Conservation (phyloP, 345 rosid genomes). For the Boechera stricta region DNA sequence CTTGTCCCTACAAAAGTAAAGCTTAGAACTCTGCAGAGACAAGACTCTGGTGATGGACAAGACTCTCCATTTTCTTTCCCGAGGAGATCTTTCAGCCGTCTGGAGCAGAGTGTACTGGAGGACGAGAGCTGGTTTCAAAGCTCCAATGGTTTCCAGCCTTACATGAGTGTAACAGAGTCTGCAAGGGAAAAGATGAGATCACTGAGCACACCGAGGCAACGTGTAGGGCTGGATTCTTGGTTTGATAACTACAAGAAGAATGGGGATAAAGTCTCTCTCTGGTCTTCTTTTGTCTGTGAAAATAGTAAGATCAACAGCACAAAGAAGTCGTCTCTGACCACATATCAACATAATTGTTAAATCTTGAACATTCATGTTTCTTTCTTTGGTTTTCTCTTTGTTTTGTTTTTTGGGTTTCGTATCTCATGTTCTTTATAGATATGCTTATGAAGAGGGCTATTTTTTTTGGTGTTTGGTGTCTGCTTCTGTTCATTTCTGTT, state of each 20-base stretch:
- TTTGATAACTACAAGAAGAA: slow-evolving; percentile 46
- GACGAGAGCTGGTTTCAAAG: slow-evolving; percentile 53
- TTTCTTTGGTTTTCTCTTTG: slow-evolving; percentile 19
- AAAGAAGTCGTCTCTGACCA: slow-evolving; percentile 38
- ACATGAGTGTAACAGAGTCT: slow-evolving; percentile 75
- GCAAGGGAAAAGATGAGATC: slow-evolving; percentile 82
- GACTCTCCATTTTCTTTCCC: slow-evolving; percentile 60
- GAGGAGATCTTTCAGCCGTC: slow-evolving; percentile 69
- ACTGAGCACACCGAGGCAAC: slow-evolving; percentile 77
- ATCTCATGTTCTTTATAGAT: slow-evolving; percentile 35
- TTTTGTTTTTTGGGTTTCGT: slow-evolving; percentile 1
- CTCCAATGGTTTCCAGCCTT: slow-evolving; percentile 65
- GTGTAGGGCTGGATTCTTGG: slow-evolving; percentile 51
- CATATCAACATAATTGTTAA: slow-evolving; percentile 33
- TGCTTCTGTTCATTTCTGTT: slow-evolving; percentile 33
- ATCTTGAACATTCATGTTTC: not conserved
- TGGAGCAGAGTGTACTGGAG: slow-evolving; percentile 42
- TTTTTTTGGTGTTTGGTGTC: slow-evolving; percentile 26
- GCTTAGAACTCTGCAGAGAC: slow-evolving; percentile 42
- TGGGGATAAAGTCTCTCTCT: slow-evolving; percentile 45
- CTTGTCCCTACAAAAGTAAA: slow-evolving; percentile 41
- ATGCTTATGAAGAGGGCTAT: slow-evolving; percentile 13
- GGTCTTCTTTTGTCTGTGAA: slow-evolving; percentile 64
- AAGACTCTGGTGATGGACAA: slow-evolving; percentile 54
- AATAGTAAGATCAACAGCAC: slow-evolving; percentile 42